Conservation (phyloP, 2,329 filamentous ascomycete species). For the Alternaria hordeiaustralica region DNA sequence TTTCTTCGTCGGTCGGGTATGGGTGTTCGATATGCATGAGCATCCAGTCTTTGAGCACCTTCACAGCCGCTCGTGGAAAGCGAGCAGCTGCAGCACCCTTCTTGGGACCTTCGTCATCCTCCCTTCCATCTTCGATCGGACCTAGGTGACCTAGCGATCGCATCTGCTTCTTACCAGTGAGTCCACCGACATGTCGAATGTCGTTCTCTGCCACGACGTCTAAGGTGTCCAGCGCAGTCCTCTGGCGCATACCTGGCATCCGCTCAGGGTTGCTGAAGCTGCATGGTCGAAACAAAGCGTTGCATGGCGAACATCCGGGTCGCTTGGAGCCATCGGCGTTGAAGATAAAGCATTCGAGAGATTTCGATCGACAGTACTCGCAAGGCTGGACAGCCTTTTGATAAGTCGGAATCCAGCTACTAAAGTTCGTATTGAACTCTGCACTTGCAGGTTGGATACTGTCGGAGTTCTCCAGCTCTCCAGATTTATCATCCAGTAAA, state of each 20-base stretch:
- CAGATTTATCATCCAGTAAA: not conserved
- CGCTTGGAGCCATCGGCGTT: constrained; percentile 48
- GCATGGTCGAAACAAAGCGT: constrained; percentile 56
- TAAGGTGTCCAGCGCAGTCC: constrained; percentile 55
- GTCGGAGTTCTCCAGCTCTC: constrained; percentile 7
- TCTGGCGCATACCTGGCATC: constrained; percentile 38
- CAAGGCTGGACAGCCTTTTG: constrained; percentile 54
- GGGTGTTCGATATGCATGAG: constrained; percentile 80
- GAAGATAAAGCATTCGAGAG: constrained; percentile 57
- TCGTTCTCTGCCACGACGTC: constrained; percentile 54
- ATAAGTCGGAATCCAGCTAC: constrained; percentile 56
- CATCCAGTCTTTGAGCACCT: constrained; percentile 84
- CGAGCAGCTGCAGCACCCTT: constrained; percentile 49
- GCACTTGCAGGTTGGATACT: constrained; percentile 11
- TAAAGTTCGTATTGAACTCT: constrained; percentile 53
- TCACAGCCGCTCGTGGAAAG: constrained; percentile 81
- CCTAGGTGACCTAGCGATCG: constrained; percentile 44
- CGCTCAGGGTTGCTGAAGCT: constrained; percentile 52
- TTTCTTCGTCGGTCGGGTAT: constrained; percentile 88
- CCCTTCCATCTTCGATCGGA: constrained; percentile 42
- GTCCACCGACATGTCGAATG: constrained; percentile 39
- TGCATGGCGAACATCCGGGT: constrained; percentile 55
- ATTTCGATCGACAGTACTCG: constrained; percentile 55
- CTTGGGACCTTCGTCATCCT: constrained; percentile 36
- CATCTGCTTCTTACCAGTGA: constrained; percentile 49